phyloP scores from a whole-genome alignment of 148 eudicot genomes.

The Camellia sinensis region DNA sequence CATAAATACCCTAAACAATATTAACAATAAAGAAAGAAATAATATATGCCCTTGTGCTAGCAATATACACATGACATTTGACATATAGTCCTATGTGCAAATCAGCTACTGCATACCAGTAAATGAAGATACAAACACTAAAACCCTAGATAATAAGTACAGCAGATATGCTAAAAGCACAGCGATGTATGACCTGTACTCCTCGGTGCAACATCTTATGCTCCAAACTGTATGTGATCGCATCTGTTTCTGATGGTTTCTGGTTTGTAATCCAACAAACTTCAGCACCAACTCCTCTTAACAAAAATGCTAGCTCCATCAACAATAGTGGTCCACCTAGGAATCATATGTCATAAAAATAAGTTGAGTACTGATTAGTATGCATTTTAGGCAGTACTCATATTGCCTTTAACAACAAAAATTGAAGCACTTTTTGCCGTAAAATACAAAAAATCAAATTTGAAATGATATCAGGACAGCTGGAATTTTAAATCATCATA shows the following conservation, averaged over 20 bases:
- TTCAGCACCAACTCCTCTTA: conserved; percentile 44
- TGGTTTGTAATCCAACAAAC: conserved; percentile 39
- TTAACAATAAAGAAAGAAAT: neutral
- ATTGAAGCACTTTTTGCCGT: neutral
- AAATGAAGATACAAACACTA: neutral
- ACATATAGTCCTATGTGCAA: neutral
- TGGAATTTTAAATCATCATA: too few relatives aligned
- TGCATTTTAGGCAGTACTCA: neutral
- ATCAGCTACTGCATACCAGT: neutral
- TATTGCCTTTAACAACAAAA: neutral
- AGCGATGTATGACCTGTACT: conserved; percentile 30
- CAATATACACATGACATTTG: neutral
- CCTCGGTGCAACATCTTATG: conserved; percentile 45
- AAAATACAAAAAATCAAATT: neutral
- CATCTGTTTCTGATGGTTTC: conserved; percentile 34
- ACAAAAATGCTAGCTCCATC: conserved; percentile 45
- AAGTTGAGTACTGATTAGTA: neutral
- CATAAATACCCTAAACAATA: neutral
- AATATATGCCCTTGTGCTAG: neutral
- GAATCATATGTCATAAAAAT: too few relatives aligned
- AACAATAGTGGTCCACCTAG: conserved; percentile 44
- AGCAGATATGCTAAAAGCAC: neutral
- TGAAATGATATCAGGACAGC: too few relatives aligned
- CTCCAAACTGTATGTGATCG: conserved; percentile 40
- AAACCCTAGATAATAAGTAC: neutral